Percentiles rank a stretch among this genome's conserved stretches.
Evolutionary conservation across 805 yeast genomes (phyloP).

Genomic region (Limtongia smithiae): DNA sequence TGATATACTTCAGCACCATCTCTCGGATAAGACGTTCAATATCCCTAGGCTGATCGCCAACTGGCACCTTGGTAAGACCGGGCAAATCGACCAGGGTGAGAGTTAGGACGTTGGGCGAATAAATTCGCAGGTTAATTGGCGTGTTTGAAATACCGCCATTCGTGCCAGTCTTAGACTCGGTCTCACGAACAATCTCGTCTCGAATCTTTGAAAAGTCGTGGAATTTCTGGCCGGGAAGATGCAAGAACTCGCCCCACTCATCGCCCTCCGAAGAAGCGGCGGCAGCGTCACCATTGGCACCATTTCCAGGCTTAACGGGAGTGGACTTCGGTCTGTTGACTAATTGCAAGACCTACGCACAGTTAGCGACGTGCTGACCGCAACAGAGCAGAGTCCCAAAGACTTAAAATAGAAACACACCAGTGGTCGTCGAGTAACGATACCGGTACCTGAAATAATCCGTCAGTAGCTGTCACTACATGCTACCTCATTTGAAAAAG

Average conservation of each 20-base stretch:
- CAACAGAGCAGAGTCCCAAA: neutral
- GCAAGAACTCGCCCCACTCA: slow-evolving; percentile 98
- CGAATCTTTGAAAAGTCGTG: slow-evolving; percentile 86
- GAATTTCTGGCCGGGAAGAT: slow-evolving; percentile 82
- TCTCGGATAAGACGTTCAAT: slow-evolving; percentile 92
- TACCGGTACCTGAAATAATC: slow-evolving; percentile 72
- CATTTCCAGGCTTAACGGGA: slow-evolving; percentile 31
- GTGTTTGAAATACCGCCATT: slow-evolving; percentile 82
- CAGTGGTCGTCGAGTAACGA: slow-evolving; percentile 85
- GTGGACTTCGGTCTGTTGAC: slow-evolving; percentile 53
- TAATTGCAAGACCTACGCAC: slow-evolving; percentile 51
- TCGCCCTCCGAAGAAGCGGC: slow-evolving; percentile 35
- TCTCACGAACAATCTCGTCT: slow-evolving; percentile 85
- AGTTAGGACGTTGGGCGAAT: slow-evolving; percentile 89
- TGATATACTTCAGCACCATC: slow-evolving; percentile 86
- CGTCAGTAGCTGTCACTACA: no score
- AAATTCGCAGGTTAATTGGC: slow-evolving; percentile 90
- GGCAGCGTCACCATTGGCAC: slow-evolving; percentile 4
- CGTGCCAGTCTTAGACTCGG: slow-evolving; percentile 71
- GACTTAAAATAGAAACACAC: slow-evolving; percentile 32
- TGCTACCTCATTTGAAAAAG: no score
- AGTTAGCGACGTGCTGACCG: neutral
- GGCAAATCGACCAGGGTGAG: slow-evolving; percentile 95
- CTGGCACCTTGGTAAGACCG: slow-evolving; percentile 96
- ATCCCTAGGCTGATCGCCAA: slow-evolving; percentile 97